phyloP scores from a whole-genome alignment of 2,329 filamentous ascomycete species.

The Dactylellina cionopaga region DNA sequence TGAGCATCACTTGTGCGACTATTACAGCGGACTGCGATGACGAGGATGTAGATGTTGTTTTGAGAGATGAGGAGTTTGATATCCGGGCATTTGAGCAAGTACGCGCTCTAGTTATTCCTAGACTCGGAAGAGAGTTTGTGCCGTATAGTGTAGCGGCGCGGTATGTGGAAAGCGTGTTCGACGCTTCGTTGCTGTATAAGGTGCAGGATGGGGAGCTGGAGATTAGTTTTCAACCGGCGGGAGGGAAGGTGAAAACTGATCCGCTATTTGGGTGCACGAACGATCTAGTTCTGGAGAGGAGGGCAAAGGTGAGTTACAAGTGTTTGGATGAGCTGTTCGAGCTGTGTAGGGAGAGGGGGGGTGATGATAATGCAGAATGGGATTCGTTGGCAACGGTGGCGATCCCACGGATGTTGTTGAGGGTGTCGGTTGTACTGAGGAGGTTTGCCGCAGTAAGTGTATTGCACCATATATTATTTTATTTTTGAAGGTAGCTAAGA shows the following conservation, averaged over 20 bases:
- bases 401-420: constrained; percentile 82
- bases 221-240: constrained; percentile 23
- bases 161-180: constrained; percentile 80
- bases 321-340: constrained; percentile 80
- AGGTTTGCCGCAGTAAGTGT: constrained; percentile 74
- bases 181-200: constrained; percentile 55
- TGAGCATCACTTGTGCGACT: constrained; percentile 74
- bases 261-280: constrained; percentile 54
- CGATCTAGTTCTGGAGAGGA: constrained; percentile 54
- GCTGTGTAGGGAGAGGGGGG: constrained; percentile 45
- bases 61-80: constrained; percentile 81
- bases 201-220: constrained; percentile 53
- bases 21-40: constrained; percentile 72
- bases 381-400: constrained; percentile 75
- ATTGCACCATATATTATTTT: too few relatives aligned
- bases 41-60: constrained; percentile 61
- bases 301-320: constrained; percentile 77
- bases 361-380: constrained; percentile 50
- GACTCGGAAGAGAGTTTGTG: constrained; percentile 73
- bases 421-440: constrained; percentile 81
- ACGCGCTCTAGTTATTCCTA: constrained; percentile 76
- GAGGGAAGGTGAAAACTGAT: not conserved
- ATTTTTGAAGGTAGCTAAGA: constrained; percentile 1
- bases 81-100: constrained; percentile 77
- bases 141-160: constrained; percentile 73